Conservation (phyloP, 1,284 basidiomycete genomes). For the Tremellales sp. region DNA sequence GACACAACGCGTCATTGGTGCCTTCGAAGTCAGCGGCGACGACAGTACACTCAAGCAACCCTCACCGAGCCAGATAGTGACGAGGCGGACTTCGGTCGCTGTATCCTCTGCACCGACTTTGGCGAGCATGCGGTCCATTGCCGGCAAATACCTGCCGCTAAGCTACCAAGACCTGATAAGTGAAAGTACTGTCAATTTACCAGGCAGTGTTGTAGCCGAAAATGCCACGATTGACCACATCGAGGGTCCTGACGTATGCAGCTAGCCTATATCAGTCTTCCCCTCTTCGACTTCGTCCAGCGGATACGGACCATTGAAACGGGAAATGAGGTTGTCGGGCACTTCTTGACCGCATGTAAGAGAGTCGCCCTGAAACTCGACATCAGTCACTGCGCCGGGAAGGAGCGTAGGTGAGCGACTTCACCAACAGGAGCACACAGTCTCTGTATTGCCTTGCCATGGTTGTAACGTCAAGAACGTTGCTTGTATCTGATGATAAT, state of each 20-base stretch:
- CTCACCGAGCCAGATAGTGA: neutral
- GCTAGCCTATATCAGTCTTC: neutral
- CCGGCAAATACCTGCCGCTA: neutral
- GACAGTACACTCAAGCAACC: no score
- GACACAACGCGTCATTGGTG: neutral
- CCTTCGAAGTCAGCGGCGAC: neutral
- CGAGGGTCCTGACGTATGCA: neutral
- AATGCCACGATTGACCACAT: neutral
- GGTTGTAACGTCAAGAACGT: no score
- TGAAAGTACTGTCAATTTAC: neutral
- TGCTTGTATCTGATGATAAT: no score
- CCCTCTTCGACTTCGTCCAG: neutral
- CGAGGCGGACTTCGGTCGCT: neutral
- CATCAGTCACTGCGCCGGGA: no score
- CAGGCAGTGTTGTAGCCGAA: neutral
- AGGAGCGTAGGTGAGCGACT: no score
- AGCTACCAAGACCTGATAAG: neutral
- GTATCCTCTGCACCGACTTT: neutral
- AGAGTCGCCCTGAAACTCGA: neutral
- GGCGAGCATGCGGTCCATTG: neutral
- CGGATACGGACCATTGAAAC: neutral
- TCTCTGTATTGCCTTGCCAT: conserved; percentile 10
- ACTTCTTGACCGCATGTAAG: neutral
- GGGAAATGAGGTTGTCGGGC: neutral
- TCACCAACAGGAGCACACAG: conserved; percentile 10